These are phyloP conservation scores for Monilinia vaccinii-corymbosi DNA, from an alignment of 2,329 filamentous ascomycete species.

Conservation along the genomic window DNA sequence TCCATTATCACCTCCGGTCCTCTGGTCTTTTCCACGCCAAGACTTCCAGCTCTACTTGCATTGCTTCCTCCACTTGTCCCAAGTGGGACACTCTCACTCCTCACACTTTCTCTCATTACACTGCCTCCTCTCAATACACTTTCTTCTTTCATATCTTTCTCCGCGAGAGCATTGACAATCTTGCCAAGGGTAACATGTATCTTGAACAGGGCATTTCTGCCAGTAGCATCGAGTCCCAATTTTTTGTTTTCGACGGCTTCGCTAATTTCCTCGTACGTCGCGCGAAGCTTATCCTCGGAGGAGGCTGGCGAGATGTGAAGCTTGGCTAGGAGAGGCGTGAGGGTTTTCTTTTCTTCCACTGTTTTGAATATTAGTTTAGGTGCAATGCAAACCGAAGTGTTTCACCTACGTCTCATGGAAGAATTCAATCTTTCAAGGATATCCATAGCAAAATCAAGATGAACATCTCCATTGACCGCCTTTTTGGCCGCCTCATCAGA, in stretches of 20 bases:
- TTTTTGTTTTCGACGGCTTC: conserved; percentile 52
- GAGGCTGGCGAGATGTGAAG: conserved; percentile 66
- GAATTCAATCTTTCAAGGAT: conserved; percentile 66
- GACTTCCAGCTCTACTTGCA: neutral
- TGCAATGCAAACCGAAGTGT: neutral
- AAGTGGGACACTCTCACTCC: neutral
- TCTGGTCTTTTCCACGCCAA: neutral
- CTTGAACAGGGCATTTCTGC: conserved; percentile 57
- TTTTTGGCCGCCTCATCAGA: conserved; percentile 49
- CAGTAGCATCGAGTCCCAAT: conserved; percentile 49
- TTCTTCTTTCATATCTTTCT: conserved; percentile 18
- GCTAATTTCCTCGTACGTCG: conserved; percentile 48
- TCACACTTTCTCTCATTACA: conserved; percentile 2
- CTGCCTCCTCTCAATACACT: conserved; percentile 3
- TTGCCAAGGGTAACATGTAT: conserved; percentile 59
- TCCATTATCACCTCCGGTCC: conserved; percentile 1
- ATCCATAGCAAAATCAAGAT: conserved; percentile 68
- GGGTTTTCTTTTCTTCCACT: conserved; percentile 80
- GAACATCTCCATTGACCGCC: conserved; percentile 65
- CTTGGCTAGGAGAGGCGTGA: conserved; percentile 72
- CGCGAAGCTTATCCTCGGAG: conserved; percentile 47
- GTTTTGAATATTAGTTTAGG: conserved; percentile 13
- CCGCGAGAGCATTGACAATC: conserved; percentile 52
- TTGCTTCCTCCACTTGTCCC: neutral
- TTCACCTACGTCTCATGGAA: conserved; percentile 53